These are phyloP conservation scores for Pseudogymnoascus verrucosus DNA, from an alignment of 2,329 filamentous ascomycete genomes.

Conservation along the genomic window DNA sequence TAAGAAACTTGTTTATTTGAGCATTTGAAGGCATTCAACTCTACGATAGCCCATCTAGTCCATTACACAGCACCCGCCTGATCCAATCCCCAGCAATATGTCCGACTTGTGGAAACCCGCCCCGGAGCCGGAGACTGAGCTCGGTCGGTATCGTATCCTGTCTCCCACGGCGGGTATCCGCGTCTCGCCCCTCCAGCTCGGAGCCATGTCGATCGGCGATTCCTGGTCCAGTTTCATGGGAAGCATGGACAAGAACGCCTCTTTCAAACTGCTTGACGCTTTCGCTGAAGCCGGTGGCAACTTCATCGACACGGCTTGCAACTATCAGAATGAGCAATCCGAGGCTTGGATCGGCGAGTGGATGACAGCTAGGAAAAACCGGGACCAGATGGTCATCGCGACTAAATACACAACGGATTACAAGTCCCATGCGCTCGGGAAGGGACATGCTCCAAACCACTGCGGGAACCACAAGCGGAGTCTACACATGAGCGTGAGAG, in stretches of 20 bases:
- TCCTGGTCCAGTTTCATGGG: constrained; percentile 43
- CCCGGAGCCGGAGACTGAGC: constrained; percentile 47
- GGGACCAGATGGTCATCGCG: constrained; percentile 64
- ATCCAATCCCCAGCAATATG: neutral
- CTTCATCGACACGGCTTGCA: constrained; percentile 58
- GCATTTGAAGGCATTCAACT: neutral
- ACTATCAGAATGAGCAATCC: constrained; percentile 50
- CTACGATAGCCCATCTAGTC: neutral
- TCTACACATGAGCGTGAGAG: constrained; percentile 45
- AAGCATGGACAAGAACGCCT: constrained; percentile 43
- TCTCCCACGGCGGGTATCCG: constrained; percentile 57
- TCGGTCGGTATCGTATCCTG: constrained; percentile 58
- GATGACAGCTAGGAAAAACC: constrained; percentile 55
- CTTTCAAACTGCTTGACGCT: constrained; percentile 50
- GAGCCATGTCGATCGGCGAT: constrained; percentile 57
- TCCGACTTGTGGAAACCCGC: constrained; percentile 30
- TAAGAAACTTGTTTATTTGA: neutral
- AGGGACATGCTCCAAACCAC: constrained; percentile 43
- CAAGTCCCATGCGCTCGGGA: constrained; percentile 31
- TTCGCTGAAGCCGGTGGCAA: constrained; percentile 53
- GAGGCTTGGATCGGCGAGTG: constrained; percentile 64
- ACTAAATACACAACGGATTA: constrained; percentile 62
- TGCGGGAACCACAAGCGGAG: constrained; percentile 56
- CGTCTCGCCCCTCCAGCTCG: constrained; percentile 59
- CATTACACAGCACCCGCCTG: neutral